A percentile compares a stretch with the other conserved stretches of the same genome.
Evolutionary conservation across 1,284 basidiomycete species (phyloP).

Genomic region (Moesziomyces sp.): DNA sequence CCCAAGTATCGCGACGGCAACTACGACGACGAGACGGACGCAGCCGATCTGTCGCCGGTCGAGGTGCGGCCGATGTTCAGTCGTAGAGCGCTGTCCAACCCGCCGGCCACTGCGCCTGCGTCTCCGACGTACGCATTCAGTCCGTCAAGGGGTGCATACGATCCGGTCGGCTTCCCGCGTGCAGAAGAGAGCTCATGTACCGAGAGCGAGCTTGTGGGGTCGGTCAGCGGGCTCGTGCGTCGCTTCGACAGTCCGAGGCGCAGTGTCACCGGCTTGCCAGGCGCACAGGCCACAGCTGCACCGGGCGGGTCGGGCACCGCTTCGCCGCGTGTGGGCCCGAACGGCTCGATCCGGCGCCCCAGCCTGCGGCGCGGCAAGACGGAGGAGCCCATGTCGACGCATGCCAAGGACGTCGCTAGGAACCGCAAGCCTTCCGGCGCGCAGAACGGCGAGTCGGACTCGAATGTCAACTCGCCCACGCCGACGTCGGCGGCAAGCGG

Average conservation of each 20-base stretch:
- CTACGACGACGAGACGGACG: constrained; percentile 44
- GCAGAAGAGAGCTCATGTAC: constrained; percentile 62
- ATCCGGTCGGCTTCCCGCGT: constrained; percentile 21
- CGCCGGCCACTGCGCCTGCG: constrained; percentile 29
- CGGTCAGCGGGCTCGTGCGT: constrained; percentile 32
- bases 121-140: constrained; percentile 33
- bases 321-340: constrained; percentile 5
- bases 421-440: constrained; percentile 21
- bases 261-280: constrained; percentile 11
- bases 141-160: constrained; percentile 20
- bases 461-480: constrained; percentile 17
- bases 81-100: constrained; percentile 28
- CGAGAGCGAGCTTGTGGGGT: constrained; percentile 44
- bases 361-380: constrained; percentile 78
- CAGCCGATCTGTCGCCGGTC: constrained; percentile 41
- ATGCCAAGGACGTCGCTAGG: constrained; percentile 14
- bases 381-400: constrained; percentile 61
- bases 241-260: constrained; percentile 50
- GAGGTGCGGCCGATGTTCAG: constrained; percentile 42
- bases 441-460: constrained; percentile 15
- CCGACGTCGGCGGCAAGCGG: constrained; percentile 2
- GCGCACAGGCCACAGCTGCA: not conserved
- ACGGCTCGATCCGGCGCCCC: constrained; percentile 30
- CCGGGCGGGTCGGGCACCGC: not conserved
- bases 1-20: constrained; percentile 33